These are phyloP conservation scores for Asclepias syriaca DNA, from an alignment of 257 asterid species.

Conservation along the genomic window DNA sequence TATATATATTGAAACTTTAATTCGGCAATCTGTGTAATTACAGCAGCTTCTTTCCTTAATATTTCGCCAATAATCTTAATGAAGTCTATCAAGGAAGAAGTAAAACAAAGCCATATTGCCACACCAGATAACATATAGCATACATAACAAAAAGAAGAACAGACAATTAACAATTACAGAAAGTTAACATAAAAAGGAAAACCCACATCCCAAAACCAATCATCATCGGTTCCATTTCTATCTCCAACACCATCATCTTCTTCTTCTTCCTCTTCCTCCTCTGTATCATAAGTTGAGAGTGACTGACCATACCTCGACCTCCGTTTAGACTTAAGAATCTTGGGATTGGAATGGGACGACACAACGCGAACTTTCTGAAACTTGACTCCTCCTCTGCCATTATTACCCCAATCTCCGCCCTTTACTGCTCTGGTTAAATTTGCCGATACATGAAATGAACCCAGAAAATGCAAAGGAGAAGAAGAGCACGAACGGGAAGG, in stretches of 20 bases:
- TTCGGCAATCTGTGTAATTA: not conserved
- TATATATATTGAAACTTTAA: conserved; percentile 1
- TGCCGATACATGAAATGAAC: not conserved
- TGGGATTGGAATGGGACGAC: conserved; percentile 74
- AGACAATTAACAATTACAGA: not conserved
- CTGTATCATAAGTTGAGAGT: conserved; percentile 56
- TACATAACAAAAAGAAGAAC: not conserved
- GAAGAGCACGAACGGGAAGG: conserved; percentile 4
- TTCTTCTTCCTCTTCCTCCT: conserved; percentile 19
- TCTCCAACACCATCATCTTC: not conserved
- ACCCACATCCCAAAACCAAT: conserved; percentile 55
- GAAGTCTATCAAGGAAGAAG: not conserved
- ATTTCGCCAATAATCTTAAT: not conserved
- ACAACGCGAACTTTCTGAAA: conserved; percentile 28
- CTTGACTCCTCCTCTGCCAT: not conserved
- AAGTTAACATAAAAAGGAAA: not conserved
- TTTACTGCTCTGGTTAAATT: not conserved
- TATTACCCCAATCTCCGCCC: not conserved
- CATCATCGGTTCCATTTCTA: conserved; percentile 25
- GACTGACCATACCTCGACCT: conserved; percentile 60
- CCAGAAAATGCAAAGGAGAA: not conserved
- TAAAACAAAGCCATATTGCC: not conserved
- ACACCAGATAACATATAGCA: not conserved
- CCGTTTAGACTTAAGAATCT: conserved; percentile 67
- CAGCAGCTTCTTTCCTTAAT: not conserved